Percentiles rank a stretch among this genome's conserved stretches.
These are phyloP conservation scores for Papiliotrema nemorosa DNA, from an alignment of 1,284 basidiomycete genomes.

Conservation along the genomic window DNA sequence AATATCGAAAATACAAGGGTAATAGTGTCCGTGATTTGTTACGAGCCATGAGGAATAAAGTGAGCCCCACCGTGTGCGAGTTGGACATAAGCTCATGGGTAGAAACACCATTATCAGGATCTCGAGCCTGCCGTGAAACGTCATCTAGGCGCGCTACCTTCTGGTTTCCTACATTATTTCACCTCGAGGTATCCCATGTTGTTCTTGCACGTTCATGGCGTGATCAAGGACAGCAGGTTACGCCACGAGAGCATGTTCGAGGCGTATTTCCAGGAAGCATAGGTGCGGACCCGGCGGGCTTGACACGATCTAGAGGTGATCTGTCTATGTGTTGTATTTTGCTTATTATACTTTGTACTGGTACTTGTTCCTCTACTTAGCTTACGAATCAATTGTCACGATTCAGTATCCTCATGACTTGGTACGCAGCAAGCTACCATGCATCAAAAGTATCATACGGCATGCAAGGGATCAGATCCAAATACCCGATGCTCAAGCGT, in stretches of 20 bases:
- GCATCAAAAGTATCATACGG: too few species aligned
- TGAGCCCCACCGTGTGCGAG: constrained; percentile 46
- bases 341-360: too few species aligned
- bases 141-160: constrained; percentile 81
- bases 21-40: constrained; percentile 85
- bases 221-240: constrained; percentile 64
- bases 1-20: constrained; percentile 94
- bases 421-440: too few species aligned
- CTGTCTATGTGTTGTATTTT: not conserved
- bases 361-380: too few species aligned
- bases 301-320: not conserved
- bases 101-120: constrained; percentile 96
- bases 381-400: too few species aligned
- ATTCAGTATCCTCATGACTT: too few species aligned
- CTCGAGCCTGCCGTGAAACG: constrained; percentile 83
- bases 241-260: constrained; percentile 79
- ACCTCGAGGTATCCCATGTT: constrained; percentile 84
- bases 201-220: constrained; percentile 86
- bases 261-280: constrained; percentile 64
- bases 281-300: not conserved
- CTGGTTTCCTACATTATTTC: constrained; percentile 89
- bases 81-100: constrained; percentile 4
- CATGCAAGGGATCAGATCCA: too few species aligned
- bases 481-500: constrained; percentile 11
- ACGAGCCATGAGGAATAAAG: constrained; percentile 92